Evolutionary conservation across 2,329 filamentous ascomycete species (phyloP), one percentile per base, ranked within the genome.

Genomic region (Exophiala aquamarina): DNA sequence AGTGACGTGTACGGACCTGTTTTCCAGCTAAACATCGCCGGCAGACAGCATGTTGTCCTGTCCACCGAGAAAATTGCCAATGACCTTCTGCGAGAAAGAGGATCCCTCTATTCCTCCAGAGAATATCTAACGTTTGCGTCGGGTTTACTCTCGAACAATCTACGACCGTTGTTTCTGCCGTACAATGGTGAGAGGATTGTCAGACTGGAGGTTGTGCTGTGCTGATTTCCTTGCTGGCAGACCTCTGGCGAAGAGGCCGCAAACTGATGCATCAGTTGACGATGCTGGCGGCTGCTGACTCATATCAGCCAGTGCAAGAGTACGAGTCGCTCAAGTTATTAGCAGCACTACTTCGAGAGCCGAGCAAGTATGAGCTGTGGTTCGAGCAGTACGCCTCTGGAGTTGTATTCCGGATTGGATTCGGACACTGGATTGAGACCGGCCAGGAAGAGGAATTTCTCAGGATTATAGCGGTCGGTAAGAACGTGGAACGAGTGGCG

Each of bases 1-100:
- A 54, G 60, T 18, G 54, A 66, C 13, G 45, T 59, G 43, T 63
- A 66, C 43, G 63, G 73, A 3, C 62, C 68, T 7, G 66, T 78
- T 20, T 74, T 69, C 51, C 65, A 66, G 6, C 58, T 76, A 15
- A 65, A 68, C 23, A 66, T 76, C 37, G 68, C 67, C 3, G 72
- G 68, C 15, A 57, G 60, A 8, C 58, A 59, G 15, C 61, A 68
- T 41, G 56, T 69, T 40, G 52, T 71, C 20, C 58, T 72, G 17
- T 63, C 65, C 18, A 63, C 62, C 8, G 66, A 69, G 35, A 62
- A 66, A 21, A 64, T 71, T 14, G 69, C 68, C 23, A 67, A 70
- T 44, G 69, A 72, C 29, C 57, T 74, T 3, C 60, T 73, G 1
- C 61, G 67, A 32, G 66, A 68, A 38, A 61, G 70, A 34, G 69